phyloP scores from a whole-genome alignment of 2,329 filamentous ascomycete genomes.

The Pseudogymnoascus sp. region DNA sequence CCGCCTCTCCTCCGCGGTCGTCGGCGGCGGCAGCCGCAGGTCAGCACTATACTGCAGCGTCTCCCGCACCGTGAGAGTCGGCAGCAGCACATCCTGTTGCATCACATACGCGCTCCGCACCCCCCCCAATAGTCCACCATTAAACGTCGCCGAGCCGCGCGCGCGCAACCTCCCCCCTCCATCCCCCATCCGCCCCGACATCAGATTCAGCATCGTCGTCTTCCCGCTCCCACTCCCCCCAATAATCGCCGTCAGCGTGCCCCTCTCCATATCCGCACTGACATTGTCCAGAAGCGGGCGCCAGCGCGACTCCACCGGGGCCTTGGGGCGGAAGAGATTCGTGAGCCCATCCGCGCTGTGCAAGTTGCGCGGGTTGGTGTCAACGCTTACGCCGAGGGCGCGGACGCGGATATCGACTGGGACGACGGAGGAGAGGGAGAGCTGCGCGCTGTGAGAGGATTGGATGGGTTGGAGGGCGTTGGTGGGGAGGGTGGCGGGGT shows the following conservation, averaged over 20 bases:
- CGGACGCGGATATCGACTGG: conserved; percentile 46
- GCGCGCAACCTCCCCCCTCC: conserved; percentile 43
- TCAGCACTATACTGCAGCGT: conserved; percentile 66
- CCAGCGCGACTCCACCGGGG: conserved; percentile 25
- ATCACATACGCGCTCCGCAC: conserved; percentile 62
- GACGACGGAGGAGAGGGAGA: conserved; percentile 41
- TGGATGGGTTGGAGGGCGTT: neutral
- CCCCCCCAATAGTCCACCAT: conserved; percentile 43
- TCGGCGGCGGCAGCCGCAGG: conserved; percentile 56
- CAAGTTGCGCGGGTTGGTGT: conserved; percentile 47
- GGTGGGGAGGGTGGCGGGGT: neutral
- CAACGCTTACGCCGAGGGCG: conserved; percentile 45
- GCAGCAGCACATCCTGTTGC: conserved; percentile 66
- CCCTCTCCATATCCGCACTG: conserved; percentile 52
- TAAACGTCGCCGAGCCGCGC: conserved; percentile 52
- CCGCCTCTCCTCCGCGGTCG: conserved; percentile 47
- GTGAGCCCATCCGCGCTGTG: conserved; percentile 37
- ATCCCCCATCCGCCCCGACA: conserved; percentile 55
- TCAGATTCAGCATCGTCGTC: conserved; percentile 60
- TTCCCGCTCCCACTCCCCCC: conserved; percentile 68
- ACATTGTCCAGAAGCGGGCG: conserved; percentile 51
- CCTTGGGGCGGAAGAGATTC: conserved; percentile 28
- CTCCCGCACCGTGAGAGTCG: conserved; percentile 66
- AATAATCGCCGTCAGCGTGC: conserved; percentile 66
- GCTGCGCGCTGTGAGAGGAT: conserved; percentile 19